Evolutionary conservation across 768 basidiomycete genomes (phyloP).

Genomic region (Lentinula raphanica): DNA sequence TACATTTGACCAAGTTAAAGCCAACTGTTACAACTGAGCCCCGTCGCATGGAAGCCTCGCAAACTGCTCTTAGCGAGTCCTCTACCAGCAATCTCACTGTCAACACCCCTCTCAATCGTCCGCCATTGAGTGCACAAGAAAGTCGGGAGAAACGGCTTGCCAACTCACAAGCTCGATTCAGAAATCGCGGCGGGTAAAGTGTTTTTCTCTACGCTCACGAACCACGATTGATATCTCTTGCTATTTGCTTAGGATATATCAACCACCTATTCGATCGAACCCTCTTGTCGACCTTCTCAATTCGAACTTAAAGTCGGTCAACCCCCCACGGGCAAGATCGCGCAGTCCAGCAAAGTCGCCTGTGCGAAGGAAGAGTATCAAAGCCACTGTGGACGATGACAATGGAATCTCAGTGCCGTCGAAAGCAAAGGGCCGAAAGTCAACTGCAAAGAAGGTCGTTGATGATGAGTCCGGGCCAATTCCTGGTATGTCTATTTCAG

Average conservation of each 20-base stretch:
- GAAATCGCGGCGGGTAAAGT: constrained; percentile 6
- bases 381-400: background rate
- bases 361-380: background rate
- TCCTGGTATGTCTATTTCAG: background rate
- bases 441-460: background rate
- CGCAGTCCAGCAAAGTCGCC: background rate
- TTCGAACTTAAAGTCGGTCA: background rate
- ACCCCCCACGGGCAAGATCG: background rate
- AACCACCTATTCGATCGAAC: background rate
- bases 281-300: constrained; percentile 3
- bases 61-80: background rate
- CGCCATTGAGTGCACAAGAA: constrained; percentile 3
- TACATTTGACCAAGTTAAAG: no score
- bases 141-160: constrained; percentile 5
- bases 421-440: background rate
- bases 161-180: background rate
- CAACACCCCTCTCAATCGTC: background rate
- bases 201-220: no score
- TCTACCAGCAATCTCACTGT: background rate
- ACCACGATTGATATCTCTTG: background rate
- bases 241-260: background rate
- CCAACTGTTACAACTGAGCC: no score
- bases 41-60: background rate
- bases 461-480: background rate
- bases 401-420: background rate